Evolutionary conservation across 192 early-diverging fungal genomes (phyloP).

Genomic region (Spinellus fusiger): DNA sequence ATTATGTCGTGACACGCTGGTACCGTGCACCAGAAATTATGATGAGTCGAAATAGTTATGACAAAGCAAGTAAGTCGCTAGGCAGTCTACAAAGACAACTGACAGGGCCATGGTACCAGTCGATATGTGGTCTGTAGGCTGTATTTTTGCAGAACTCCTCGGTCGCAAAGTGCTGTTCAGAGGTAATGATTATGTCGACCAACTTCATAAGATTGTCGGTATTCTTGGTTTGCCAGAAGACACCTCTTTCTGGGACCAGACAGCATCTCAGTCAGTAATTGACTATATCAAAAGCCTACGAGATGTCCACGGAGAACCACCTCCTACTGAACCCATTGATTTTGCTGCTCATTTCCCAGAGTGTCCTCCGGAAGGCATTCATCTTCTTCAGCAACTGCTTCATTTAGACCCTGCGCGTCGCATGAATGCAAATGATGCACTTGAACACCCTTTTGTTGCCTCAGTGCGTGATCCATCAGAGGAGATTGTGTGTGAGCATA

Average conservation of each 20-base stretch:
- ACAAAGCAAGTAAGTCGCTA: conserved; percentile 69
- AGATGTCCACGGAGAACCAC: conserved; percentile 45
- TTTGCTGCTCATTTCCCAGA: conserved; percentile 18
- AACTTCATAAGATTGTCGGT: conserved; percentile 84
- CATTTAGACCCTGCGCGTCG: conserved; percentile 82
- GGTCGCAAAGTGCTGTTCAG: conserved; percentile 80
- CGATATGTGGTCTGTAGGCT: conserved; percentile 93
- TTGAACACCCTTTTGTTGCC: conserved; percentile 87
- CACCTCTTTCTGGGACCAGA: conserved; percentile 26
- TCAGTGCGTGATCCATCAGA: conserved; percentile 42
- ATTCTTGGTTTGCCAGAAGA: conserved; percentile 83
- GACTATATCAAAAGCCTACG: conserved; percentile 27
- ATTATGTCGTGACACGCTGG: conserved; percentile 95
- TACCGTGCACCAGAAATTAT: conserved; percentile 94
- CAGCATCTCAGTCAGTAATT: conserved; percentile 13
- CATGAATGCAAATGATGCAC: conserved; percentile 86
- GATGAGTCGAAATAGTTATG: conserved; percentile 82
- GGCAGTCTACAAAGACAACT: background rate
- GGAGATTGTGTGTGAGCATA: conserved; percentile 17
- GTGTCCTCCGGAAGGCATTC: conserved; percentile 41
- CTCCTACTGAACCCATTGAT: conserved; percentile 20
- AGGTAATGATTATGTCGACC: conserved; percentile 88
- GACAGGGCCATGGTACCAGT: conserved; percentile 21
- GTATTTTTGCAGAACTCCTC: conserved; percentile 91
- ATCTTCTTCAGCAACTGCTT: conserved; percentile 83